Percentiles rank a stretch among this genome's conserved stretches.
Conservation (phyloP, 2,329 filamentous ascomycete genomes). For the Botrytis byssoidea region DNA sequence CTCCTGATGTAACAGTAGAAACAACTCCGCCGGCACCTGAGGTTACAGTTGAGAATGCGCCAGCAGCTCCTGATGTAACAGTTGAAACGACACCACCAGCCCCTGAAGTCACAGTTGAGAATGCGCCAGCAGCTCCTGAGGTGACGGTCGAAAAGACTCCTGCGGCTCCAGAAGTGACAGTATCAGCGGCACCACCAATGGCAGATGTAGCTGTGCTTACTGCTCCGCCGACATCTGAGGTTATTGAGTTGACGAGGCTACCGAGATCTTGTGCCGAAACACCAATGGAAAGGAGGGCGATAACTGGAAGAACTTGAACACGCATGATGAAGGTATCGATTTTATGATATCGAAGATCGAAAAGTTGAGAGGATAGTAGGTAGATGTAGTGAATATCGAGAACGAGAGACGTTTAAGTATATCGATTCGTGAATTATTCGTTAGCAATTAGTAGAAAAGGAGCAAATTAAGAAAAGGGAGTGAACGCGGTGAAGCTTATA, state of each 20-base stretch:
- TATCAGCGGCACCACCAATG: not conserved
- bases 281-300: constrained; percentile 14
- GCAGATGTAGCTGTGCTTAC: not conserved
- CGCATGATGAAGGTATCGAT: constrained; percentile 13
- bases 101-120: not conserved
- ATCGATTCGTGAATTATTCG: not conserved
- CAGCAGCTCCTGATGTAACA: not conserved
- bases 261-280: constrained; percentile 1
- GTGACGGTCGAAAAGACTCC: constrained; percentile 6
- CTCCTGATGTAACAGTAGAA: not conserved
- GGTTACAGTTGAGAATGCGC: not conserved
- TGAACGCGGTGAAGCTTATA: not conserved
- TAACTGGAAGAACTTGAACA: constrained; percentile 17
- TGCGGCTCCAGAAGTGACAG: not conserved
- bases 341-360: not conserved
- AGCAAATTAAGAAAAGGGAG: not conserved
- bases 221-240: constrained; percentile 14
- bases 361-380: not conserved
- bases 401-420: not conserved
- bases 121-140: not conserved
- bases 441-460: not conserved
- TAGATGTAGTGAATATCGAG: not conserved
- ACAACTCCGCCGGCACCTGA: not conserved
- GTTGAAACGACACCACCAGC: not conserved
- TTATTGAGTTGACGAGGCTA: not conserved